Conservation (phyloP, 2,329 filamentous ascomycete species). For the Xylariaceae sp. region DNA sequence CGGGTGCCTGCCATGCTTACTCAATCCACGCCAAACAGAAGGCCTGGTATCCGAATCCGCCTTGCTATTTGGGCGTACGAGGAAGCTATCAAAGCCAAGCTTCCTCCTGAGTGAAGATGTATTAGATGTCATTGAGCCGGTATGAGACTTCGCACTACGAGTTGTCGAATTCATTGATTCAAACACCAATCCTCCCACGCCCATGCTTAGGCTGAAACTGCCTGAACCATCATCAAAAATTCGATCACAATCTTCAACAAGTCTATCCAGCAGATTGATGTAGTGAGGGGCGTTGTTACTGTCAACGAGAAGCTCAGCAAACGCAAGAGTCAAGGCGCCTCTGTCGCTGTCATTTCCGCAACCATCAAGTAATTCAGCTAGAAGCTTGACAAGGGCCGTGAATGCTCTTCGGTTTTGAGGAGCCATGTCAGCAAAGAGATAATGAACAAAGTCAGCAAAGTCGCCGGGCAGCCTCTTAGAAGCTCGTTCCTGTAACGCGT, state of each 20-base stretch:
- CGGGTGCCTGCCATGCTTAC: slow-evolving; percentile 73
- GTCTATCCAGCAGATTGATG: slow-evolving; percentile 84
- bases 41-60: slow-evolving; percentile 70
- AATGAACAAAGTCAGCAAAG: slow-evolving; percentile 72
- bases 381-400: slow-evolving; percentile 79
- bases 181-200: slow-evolving; percentile 54
- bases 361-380: slow-evolving; percentile 86
- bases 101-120: slow-evolving; percentile 83
- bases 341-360: slow-evolving; percentile 91
- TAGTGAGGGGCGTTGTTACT: slow-evolving; percentile 80
- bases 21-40: slow-evolving; percentile 86
- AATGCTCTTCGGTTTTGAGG: slow-evolving; percentile 79
- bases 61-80: slow-evolving; percentile 83
- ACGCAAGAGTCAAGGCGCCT: slow-evolving; percentile 84
- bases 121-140: slow-evolving; percentile 82
- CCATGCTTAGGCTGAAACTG: slow-evolving; percentile 42
- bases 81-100: slow-evolving; percentile 78
- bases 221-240: slow-evolving; percentile 72
- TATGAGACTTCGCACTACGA: slow-evolving; percentile 65
- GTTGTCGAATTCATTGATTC: slow-evolving; percentile 66
- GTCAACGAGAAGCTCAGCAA: slow-evolving; percentile 83
- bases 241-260: slow-evolving; percentile 87
- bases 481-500: slow-evolving; percentile 73
- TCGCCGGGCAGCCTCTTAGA: slow-evolving; percentile 73
- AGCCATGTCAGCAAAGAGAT: slow-evolving; percentile 68